Percentiles rank a stretch among this genome's conserved stretches.
These are phyloP conservation scores for Fusarium hainanense DNA, from an alignment of 2,329 filamentous ascomycete species.

Conservation along the genomic window DNA sequence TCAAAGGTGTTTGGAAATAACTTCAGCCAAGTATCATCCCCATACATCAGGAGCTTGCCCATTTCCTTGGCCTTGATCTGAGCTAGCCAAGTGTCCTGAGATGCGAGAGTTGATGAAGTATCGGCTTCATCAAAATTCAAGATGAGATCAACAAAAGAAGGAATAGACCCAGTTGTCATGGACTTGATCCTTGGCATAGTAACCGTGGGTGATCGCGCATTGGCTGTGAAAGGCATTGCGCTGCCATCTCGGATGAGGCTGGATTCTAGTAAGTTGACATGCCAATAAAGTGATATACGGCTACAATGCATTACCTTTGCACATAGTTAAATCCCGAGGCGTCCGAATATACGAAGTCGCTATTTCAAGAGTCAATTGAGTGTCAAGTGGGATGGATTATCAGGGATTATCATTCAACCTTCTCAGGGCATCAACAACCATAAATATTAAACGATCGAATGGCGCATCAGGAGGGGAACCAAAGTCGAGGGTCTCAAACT, in stretches of 20 bases:
- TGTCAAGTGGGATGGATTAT: slow-evolving; percentile 30
- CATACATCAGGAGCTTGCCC: slow-evolving; percentile 91
- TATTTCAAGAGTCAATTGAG: slow-evolving; percentile 51
- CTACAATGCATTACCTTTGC: slow-evolving; percentile 72
- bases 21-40: slow-evolving; percentile 98
- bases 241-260: slow-evolving; percentile 86
- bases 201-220: slow-evolving; percentile 95
- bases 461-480: slow-evolving; percentile 70
- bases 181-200: slow-evolving; percentile 99
- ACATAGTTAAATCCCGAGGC: slow-evolving; percentile 87
- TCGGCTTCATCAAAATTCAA: slow-evolving; percentile 96
- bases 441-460: slow-evolving; percentile 93
- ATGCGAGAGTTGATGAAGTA: slow-evolving; percentile 85
- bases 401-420: slow-evolving; percentile 64
- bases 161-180: slow-evolving; percentile 97
- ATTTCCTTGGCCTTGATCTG: slow-evolving; percentile 81
- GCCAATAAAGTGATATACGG: not conserved
- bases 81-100: slow-evolving; percentile 95
- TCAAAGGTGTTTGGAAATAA: slow-evolving; percentile 91
- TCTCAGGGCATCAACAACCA: slow-evolving; percentile 95
- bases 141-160: slow-evolving; percentile 96
- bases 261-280: slow-evolving; percentile 26
- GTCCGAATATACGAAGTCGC: slow-evolving; percentile 91
- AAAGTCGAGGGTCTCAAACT: slow-evolving; percentile 68
- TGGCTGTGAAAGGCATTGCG: slow-evolving; percentile 92